Conservation (phyloP, 768 basidiomycete genomes). For the Grammothele lineata region DNA sequence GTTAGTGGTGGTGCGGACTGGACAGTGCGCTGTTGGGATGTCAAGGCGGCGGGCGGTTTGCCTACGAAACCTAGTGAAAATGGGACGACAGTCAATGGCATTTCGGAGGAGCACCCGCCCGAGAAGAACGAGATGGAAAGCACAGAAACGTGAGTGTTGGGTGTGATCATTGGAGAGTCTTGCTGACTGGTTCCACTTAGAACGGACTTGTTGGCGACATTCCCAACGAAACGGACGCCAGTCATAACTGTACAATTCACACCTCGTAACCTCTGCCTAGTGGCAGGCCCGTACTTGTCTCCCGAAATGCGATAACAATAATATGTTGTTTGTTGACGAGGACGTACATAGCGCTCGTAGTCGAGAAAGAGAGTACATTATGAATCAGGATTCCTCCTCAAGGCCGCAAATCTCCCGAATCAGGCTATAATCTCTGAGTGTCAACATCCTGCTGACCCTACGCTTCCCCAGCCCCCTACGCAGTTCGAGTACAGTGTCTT, state of each 20-base stretch:
- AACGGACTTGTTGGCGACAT: conserved; percentile 81
- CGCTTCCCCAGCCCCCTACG: no score
- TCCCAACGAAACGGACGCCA: conserved; percentile 94
- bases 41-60: conserved; percentile 70
- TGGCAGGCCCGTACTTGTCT: conserved; percentile 70
- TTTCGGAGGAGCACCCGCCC: conserved; percentile 26
- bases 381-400: no score
- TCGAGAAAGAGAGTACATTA: no score
- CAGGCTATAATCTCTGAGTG: no score
- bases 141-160: conserved; percentile 62
- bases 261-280: conserved; percentile 88
- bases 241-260: conserved; percentile 92
- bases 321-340: no score
- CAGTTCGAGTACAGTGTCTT: no score
- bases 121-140: conserved; percentile 32
- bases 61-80: conserved; percentile 56
- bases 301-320: conserved; percentile 48
- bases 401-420: no score
- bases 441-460: no score
- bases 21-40: conserved; percentile 98
- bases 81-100: conserved; percentile 36
- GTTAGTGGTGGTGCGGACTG: conserved; percentile 92
- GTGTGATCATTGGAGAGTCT: conserved; percentile 1
- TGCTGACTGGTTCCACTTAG: no score
- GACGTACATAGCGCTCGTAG: no score